These are phyloP conservation scores for Paraphaeosphaeria sporulosa DNA, from an alignment of 2,329 filamentous ascomycete genomes.

Conservation along the genomic window DNA sequence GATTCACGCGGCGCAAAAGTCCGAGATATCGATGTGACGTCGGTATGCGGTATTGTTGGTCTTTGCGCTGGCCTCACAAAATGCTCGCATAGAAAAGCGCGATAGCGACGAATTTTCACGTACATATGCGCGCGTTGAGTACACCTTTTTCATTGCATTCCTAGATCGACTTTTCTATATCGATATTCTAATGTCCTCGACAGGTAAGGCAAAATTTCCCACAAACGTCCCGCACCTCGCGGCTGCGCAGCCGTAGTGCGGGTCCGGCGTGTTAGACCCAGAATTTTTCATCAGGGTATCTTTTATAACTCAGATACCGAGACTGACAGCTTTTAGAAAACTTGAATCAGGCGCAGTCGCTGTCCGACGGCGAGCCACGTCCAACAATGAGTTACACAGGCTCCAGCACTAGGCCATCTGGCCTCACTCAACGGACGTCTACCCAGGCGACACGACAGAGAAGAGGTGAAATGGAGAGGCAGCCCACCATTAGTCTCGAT, in stretches of 20 bases:
- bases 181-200: background rate
- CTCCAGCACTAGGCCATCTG: conserved; percentile 17
- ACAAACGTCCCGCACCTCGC: background rate
- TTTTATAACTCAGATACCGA: background rate
- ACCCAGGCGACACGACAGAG: conserved; percentile 6
- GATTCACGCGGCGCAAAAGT: conserved; percentile 7
- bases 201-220: background rate
- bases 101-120: background rate
- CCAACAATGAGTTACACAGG: conserved; percentile 9
- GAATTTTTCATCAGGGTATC: background rate
- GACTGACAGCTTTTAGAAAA: conserved; percentile 8
- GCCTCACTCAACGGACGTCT: conserved; percentile 22
- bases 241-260: background rate
- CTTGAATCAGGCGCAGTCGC: background rate
- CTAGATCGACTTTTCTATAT: background rate
- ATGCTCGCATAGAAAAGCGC: background rate
- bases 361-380: conserved; percentile 1
- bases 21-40: conserved; percentile 7
- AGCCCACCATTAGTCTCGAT: conserved; percentile 22
- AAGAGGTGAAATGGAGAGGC: conserved; percentile 21
- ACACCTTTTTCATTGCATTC: background rate
- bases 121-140: background rate
- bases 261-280: background rate
- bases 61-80: background rate
- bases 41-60: conserved; percentile 1